Evolutionary conservation across 208 protist genomes (phyloP), one percentile per base, ranked within the genome.

Genomic region (Acanthamoeba quina): DNA sequence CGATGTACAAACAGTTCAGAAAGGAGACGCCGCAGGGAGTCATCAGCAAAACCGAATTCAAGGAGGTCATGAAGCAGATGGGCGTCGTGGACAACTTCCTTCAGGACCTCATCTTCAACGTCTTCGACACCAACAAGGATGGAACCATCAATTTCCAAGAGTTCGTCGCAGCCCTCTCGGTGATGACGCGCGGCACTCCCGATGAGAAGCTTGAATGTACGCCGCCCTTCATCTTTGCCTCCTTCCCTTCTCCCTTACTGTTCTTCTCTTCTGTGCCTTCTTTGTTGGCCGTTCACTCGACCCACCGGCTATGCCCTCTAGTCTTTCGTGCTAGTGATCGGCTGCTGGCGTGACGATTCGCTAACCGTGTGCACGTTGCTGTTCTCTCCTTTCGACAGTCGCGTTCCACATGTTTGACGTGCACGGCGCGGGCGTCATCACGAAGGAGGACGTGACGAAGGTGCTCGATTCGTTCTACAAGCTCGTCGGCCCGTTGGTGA

Each of bases 341-440:
- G 37, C 37, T 37, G 37, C 37, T 37, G 37, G 37, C 37, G 37
- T 85, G n/a, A 5, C 76, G 52, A 5, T 41, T 37, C 29, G 15
- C 13, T 52, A 6, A 34, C 44, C 29, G 24, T 62, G 11, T 21
- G 26, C 21, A 15, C 5, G 24, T 82, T 47, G 15, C 44, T 26
- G 13, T 5, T 17, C 49, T 17, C 49, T 17, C 49, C 49, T 17
- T 13, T 19, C 26, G 31, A 72, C 31, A 97, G 95, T 99, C 54
- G 96, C 98, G 47, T 99, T 99, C 94, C 97, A 97, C 85, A 97
- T 98, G 29, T 99, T 99, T 96, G 98, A 99, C 96, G 96, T 97
- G n/a, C 98, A 99, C 94, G 96, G 97, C 13, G 97, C 98, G 72
- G 98, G 98, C 24, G 97, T 95, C 94, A 96, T 99, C 37, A 98